Percentiles rank a stretch among this genome's conserved stretches.
Evolutionary conservation across 352 stramenopile species (phyloP).

Genomic region (Globisporangium paroecandrum): DNA sequence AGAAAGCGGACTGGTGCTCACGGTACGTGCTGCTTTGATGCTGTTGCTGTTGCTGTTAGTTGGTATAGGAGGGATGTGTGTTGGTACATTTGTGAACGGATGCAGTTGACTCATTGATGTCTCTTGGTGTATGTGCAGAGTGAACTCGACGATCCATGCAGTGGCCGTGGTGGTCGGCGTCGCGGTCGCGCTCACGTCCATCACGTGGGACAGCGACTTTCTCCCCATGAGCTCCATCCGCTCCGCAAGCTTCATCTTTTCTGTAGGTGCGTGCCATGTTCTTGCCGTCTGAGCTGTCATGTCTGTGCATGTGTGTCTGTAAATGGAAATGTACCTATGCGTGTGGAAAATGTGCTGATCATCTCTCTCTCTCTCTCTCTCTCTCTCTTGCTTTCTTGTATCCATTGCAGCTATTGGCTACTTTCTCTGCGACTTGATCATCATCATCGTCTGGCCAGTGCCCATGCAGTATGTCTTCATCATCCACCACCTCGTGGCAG

Average conservation of each 20-base stretch:
- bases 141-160: conserved; percentile 81
- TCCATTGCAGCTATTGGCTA: conserved; percentile 65
- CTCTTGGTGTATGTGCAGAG: conserved; percentile 26
- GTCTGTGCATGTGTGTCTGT: background rate
- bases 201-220: conserved; percentile 58
- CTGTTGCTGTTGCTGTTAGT: background rate
- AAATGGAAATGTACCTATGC: background rate
- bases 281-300: background rate
- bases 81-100: background rate
- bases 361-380: background rate
- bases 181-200: conserved; percentile 56
- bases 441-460: conserved; percentile 76
- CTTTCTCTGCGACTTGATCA: conserved; percentile 76
- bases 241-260: conserved; percentile 77
- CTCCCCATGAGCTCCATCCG: conserved; percentile 74
- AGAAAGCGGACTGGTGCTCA: conserved; percentile 83
- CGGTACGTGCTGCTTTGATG: conserved; percentile 31
- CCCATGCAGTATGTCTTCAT: conserved; percentile 77
- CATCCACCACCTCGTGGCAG: conserved; percentile 73
- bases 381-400: conserved; percentile 8
- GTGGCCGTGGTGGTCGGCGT: conserved; percentile 63
- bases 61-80: background rate
- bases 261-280: conserved; percentile 44
- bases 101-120: background rate
- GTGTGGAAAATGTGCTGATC: background rate